Percentiles rank a stretch among this genome's conserved stretches.
Conservation (phyloP, 176 grass and related monocot genomes). For the Otatea glauca region DNA sequence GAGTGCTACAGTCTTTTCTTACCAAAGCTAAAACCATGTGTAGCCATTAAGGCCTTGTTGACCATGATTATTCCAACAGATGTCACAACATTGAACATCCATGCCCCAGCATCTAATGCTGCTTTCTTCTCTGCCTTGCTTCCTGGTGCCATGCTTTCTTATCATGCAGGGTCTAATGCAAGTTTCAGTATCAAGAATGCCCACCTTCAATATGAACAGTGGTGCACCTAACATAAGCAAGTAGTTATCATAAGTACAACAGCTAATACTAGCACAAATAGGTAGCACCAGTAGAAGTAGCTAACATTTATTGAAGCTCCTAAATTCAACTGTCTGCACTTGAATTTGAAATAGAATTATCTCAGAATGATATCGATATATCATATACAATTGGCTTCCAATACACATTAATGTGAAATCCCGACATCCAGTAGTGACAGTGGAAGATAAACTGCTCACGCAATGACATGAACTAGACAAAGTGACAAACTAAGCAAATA, state of each 20-base stretch:
- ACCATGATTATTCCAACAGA: slow-evolving; percentile 90
- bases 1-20: slow-evolving; percentile 18
- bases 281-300: background rate
- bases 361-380: background rate
- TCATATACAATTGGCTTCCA: background rate
- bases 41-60: slow-evolving; percentile 85
- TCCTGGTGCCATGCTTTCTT: slow-evolving; percentile 55
- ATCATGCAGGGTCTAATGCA: slow-evolving; percentile 36
- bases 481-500: background rate
- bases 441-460: background rate
- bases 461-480: background rate
- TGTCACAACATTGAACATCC: slow-evolving; percentile 85
- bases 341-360: background rate
- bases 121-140: slow-evolving; percentile 72
- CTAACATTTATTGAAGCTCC: background rate
- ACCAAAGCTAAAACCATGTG: slow-evolving; percentile 80
- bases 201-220: background rate
- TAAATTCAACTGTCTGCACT: background rate
- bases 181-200: background rate
- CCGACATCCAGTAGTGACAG: background rate
- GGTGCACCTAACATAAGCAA: slow-evolving; percentile 27
- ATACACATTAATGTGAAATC: background rate
- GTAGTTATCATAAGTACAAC: background rate
- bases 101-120: slow-evolving; percentile 69
- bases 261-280: background rate